These are phyloP conservation scores for Coemansia sp. DNA, from an alignment of 192 early-diverging fungal genomes.

Conservation along the genomic window DNA sequence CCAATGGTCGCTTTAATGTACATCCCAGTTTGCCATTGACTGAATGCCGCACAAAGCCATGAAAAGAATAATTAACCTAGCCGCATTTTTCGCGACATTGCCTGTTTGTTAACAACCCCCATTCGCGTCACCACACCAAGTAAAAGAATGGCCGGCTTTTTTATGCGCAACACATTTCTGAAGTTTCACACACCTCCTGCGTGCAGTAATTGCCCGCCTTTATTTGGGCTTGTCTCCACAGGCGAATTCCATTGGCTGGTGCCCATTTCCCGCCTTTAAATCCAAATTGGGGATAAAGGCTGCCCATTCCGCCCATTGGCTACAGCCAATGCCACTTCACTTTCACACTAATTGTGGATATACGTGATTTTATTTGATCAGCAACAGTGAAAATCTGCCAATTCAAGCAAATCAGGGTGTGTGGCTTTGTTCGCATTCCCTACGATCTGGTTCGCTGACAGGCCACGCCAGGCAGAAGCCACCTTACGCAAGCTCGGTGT, in stretches of 20 bases:
- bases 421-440: not conserved
- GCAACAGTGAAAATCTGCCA: not conserved
- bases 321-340: not conserved
- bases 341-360: not conserved
- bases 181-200: not conserved
- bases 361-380: slow-evolving; percentile 7
- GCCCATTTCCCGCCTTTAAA: not conserved
- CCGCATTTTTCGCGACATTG: not conserved
- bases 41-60: not conserved
- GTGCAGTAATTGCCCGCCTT: not conserved
- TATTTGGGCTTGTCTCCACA: not conserved
- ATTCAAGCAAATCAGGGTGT: too few relatives aligned
- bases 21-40: too few relatives aligned
- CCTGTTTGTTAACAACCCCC: not conserved
- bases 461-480: not conserved
- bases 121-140: not conserved
- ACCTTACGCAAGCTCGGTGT: slow-evolving; percentile 66
- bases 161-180: not conserved
- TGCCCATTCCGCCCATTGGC: slow-evolving; percentile 1
- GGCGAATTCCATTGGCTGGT: not conserved
- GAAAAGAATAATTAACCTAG: too few relatives aligned
- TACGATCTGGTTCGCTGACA: not conserved
- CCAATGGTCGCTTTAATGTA: too few relatives aligned
- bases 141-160: too few relatives aligned
- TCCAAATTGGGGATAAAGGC: not conserved